These are phyloP conservation scores for Hyphopichia khmerensis DNA, from an alignment of 1,139 yeast genomes.

Conservation along the genomic window DNA sequence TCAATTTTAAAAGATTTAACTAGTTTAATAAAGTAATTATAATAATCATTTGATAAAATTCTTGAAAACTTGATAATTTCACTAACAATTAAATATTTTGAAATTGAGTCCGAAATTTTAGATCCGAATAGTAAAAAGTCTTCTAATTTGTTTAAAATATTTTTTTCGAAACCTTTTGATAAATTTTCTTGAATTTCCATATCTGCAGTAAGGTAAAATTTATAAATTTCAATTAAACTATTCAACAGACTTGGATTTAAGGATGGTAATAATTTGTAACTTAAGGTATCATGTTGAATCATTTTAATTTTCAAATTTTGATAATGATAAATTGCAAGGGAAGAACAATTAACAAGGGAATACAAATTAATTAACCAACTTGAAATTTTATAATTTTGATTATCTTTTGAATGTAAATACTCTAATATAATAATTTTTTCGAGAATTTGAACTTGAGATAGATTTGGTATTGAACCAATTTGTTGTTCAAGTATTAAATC, in stretches of 20 bases:
- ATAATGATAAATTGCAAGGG: conserved; percentile 51
- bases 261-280: conserved; percentile 51
- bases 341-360: conserved; percentile 54
- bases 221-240: conserved; percentile 27
- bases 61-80: conserved; percentile 37
- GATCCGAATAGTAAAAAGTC: conserved; percentile 56
- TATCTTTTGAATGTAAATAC: conserved; percentile 47
- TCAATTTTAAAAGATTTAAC: conserved; percentile 12
- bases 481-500: background rate
- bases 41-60: conserved; percentile 31
- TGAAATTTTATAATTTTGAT: conserved; percentile 63
- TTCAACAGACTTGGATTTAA: conserved; percentile 24
- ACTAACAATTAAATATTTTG: conserved; percentile 32
- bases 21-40: conserved; percentile 23
- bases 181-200: conserved; percentile 50
- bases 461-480: background rate
- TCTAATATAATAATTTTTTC: conserved; percentile 40
- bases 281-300: conserved; percentile 76
- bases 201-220: conserved; percentile 53
- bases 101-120: conserved; percentile 38
- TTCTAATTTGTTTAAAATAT: conserved; percentile 59
- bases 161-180: conserved; percentile 50
- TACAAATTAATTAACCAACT: conserved; percentile 73
- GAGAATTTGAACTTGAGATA: background rate
- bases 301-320: conserved; percentile 63